Conservation (phyloP, 495 filamentous ascomycete species). For the Penicillium malachiteum region DNA sequence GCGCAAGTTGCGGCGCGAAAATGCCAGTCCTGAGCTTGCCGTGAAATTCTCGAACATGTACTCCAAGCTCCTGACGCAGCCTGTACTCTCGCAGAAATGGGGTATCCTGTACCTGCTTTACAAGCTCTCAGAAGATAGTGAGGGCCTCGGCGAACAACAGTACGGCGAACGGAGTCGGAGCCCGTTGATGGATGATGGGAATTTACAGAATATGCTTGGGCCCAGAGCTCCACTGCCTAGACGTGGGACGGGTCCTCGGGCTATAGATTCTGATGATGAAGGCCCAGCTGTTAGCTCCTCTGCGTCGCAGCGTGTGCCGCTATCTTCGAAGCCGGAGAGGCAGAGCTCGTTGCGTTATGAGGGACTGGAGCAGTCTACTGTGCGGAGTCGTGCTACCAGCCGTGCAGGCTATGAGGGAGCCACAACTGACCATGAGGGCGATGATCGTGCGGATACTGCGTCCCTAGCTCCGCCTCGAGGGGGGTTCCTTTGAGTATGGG, state of each 20-base stretch:
- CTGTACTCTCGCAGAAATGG: constrained; percentile 94
- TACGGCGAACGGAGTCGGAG: constrained; percentile 36
- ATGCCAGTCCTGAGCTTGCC: constrained; percentile 78
- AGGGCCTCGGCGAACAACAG: constrained; percentile 15
- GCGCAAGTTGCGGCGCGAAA: constrained; percentile 72
- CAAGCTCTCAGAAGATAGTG: constrained; percentile 65
- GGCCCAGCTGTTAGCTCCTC: constrained; percentile 47
- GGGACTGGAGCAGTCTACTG: constrained; percentile 16
- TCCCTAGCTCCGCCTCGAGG: constrained; percentile 11
- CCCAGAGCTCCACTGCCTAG: constrained; percentile 24
- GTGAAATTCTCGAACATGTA: constrained; percentile 85
- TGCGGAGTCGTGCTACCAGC: constrained; percentile 6
- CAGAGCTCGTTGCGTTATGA: constrained; percentile 29
- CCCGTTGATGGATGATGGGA: constrained; percentile 38
- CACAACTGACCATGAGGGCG: constrained; percentile 12
- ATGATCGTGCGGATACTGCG: constrained; percentile 15
- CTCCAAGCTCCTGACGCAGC: constrained; percentile 79
- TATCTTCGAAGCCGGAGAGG: constrained; percentile 20
- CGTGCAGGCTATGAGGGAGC: constrained; percentile 20
- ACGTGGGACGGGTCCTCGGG: constrained; percentile 17
- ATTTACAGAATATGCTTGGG: constrained; percentile 38
- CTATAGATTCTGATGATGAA: constrained; percentile 40
- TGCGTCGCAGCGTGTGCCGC: constrained; percentile 37
- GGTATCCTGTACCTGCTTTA: constrained; percentile 89
- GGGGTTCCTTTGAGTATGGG: constrained; percentile 68